phyloP scores from a whole-genome alignment of 805 yeast species.

The Starmerella scarabaei region DNA sequence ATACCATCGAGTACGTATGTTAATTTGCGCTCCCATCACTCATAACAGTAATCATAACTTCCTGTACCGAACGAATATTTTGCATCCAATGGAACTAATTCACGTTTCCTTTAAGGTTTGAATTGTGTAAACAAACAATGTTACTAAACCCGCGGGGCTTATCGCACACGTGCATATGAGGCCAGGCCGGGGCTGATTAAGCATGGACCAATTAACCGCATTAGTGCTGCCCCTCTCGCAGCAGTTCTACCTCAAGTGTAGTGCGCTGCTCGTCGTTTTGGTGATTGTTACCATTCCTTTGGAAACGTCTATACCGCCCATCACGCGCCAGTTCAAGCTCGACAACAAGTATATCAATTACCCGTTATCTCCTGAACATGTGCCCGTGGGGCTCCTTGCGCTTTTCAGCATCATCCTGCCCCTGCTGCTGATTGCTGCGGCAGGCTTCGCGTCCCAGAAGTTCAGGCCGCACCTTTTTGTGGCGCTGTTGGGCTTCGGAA shows the following conservation, averaged over 20 bases:
- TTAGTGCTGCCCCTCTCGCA: conserved; percentile 6
- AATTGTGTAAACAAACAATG: too few species aligned
- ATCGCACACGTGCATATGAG: too few species aligned
- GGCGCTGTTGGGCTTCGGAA: conserved; percentile 51
- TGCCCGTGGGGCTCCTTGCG: conserved; percentile 42
- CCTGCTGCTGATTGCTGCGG: conserved; percentile 18
- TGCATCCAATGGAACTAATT: too few species aligned
- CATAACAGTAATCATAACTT: too few species aligned
- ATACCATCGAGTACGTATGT: too few species aligned
- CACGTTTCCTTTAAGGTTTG: too few species aligned
- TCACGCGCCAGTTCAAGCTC: conserved; percentile 63
- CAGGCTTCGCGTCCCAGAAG: conserved; percentile 9
- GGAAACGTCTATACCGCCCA: conserved; percentile 35
- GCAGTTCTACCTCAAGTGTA: background rate
- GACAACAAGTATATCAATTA: conserved; percentile 68
- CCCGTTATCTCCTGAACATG: conserved; percentile 72
- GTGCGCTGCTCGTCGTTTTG: conserved; percentile 2
- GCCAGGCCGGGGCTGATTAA: too few species aligned
- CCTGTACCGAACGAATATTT: too few species aligned
- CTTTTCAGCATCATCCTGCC: conserved; percentile 26
- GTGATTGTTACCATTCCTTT: conserved; percentile 15
- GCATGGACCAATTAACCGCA: background rate
- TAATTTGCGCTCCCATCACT: too few species aligned
- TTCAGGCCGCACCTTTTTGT: conserved; percentile 33
- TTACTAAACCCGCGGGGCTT: too few species aligned